Percentiles rank a stretch among this genome's conserved stretches.
Evolutionary conservation across 2,329 filamentous ascomycete genomes (phyloP).

Genomic region (Aspergillus versicolor): DNA sequence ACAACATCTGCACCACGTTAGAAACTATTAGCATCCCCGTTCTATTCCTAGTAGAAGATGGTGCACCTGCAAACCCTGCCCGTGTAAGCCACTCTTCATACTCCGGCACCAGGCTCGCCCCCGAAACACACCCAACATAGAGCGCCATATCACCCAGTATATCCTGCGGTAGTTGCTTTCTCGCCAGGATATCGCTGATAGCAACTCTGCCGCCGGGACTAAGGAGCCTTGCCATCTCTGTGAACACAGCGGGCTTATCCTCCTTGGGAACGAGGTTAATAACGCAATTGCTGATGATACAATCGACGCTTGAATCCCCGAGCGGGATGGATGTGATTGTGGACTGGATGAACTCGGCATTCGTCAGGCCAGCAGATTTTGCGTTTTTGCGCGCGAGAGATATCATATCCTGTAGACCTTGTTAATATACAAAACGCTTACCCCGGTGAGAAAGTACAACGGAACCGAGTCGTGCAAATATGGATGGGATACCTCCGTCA

Average conservation of each 20-base stretch:
- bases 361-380: constrained; percentile 37
- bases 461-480: no score
- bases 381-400: constrained; percentile 50
- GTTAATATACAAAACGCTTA: no score
- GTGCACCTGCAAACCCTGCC: constrained; percentile 41
- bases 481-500: constrained; percentile 51
- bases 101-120: constrained; percentile 53
- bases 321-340: constrained; percentile 54
- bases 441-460: no score
- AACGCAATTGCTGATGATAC: constrained; percentile 65
- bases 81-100: constrained; percentile 53
- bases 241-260: constrained; percentile 57
- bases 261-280: constrained; percentile 57
- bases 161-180: constrained; percentile 48
- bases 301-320: constrained; percentile 46
- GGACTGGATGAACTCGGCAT: constrained; percentile 53
- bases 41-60: no score
- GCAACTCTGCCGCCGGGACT: constrained; percentile 59
- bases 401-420: constrained; percentile 53
- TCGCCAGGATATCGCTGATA: constrained; percentile 60
- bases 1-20: constrained; percentile 35
- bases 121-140: constrained; percentile 62
- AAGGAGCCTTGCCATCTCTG: constrained; percentile 59
- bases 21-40: background rate
- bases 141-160: constrained; percentile 52